Base-by-base conservation (phyloP, 192 early-diverging fungal species). In the Gamsiella multidivaricata region DNA sequence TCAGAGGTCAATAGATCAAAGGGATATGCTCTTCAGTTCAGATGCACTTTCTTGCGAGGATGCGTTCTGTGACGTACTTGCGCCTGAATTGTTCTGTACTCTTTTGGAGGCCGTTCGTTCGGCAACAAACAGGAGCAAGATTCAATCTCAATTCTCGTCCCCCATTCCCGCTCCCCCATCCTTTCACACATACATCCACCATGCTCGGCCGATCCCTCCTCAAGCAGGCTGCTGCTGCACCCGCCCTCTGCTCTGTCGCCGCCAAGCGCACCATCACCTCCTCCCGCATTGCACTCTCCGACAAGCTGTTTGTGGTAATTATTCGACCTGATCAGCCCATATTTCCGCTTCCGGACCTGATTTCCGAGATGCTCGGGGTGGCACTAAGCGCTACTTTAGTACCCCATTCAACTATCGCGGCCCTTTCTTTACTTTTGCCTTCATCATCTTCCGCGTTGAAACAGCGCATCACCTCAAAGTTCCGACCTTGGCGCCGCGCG, bases 281-380 rank as follows among this genome's bases (percentile, higher is more conserved):
- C 22, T 80, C 86, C 31, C 70, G 68, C 57, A 69, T 73, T 32
- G 81, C 79, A 33, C 59, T 81, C 22, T 88, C 86, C 25, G 87
- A 88, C 54, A 81, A 86, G 54, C 61, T 88, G 26, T 88, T 87
- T 81, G 81, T 88, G 79, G 87, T 88, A 88, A 68, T 32, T 68
- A 57, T 49, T 37, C 42, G 20, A 37, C 8, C 33, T 5, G 58
- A 42, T 54, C 65, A 49, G 46, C 25, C 20, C 49, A n/a, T 22
- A 70, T 28, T 33, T 53, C 54, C 25, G 25, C 31, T 47, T 42
- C 53, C 70, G 70, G 71, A 66, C 71, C n/a, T 65, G 62, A 75
- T 75, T 65, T 75, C 71, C 71, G 71, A 66, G 55, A 62, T 50
- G 47, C 36, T n/a, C 43, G 26, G 34, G 42, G 7, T 43, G 2